Base-by-base conservation (phyloP, 495 filamentous ascomycete genomes). In the Trichoderma asperelloides region DNA sequence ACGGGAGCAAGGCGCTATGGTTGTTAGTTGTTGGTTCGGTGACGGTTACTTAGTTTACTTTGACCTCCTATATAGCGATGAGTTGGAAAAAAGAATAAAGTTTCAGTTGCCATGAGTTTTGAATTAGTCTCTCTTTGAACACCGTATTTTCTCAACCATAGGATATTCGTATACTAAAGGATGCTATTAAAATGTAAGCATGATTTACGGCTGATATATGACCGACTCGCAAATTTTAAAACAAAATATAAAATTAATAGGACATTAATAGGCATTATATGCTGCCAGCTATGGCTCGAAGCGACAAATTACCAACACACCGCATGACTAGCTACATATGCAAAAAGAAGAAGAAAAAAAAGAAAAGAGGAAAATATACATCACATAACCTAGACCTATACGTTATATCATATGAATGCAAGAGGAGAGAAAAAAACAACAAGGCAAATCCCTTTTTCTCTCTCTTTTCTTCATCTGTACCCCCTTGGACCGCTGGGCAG, bases 401-500 rank as follows among this genome's bases (percentile, higher is more conserved):
- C 55, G 16, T 60, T 60, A 60, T 60, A 60, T 37, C 55, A 60
- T 60, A 4, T 37, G 33, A 37, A 30, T 60, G 16, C 23, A 30
- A 60, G 27, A 60, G 1, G 25, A 27, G 16, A 51, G 8, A 51
- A 23, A 51, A 21, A 1, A 9, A 25, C 4, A 47, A 0, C 43
- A 47, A 47, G 18, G 16, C 43, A 47, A 7, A 12, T 37, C 33
- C 43, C 13, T 18, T 13, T 47, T 47, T 47, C 13, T 11, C 49
- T 60, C 55, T 15, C 23, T 25, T 13, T 2, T n/a, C 41, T n/a
- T 49, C 41, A 65, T 65, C 64, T 65, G n/a, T 65, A 65, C 39
- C 39, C 64, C 69, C 81, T 74, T 13, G 84, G 82, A 21, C 82
- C 81, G 65, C 75, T 82, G 37, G 83, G 84, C 63, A 87, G 69